Evolutionary conservation across 179 eudicot species (phyloP).

Genomic region (Beta corolliflora): DNA sequence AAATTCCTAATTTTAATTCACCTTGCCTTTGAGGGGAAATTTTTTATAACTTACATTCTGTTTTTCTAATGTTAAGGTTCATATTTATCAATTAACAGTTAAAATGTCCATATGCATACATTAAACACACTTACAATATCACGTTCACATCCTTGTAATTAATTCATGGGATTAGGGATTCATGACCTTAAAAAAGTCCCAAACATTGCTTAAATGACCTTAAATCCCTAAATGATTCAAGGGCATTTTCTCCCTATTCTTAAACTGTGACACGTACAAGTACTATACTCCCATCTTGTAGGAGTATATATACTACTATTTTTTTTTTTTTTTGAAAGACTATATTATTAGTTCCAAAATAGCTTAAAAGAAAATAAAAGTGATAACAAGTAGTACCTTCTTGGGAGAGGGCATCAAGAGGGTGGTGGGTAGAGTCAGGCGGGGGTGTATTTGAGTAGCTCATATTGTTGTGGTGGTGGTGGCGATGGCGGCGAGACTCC

Average conservation of each 20-base stretch:
- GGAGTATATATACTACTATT: background rate
- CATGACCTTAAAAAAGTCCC: conserved; percentile 6
- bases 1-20: too few species aligned
- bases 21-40: too few species aligned
- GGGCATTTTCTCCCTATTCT: background rate
- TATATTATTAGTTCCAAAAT: background rate
- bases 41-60: too few species aligned
- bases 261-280: background rate
- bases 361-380: background rate
- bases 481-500: conserved; percentile 57
- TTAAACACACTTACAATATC: too few species aligned
- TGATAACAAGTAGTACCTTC: conserved; percentile 50
- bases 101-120: too few species aligned
- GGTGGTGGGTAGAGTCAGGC: conserved; percentile 40
- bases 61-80: too few species aligned
- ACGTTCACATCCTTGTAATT: too few species aligned
- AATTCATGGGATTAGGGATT: conserved; percentile 25
- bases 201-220: background rate
- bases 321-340: too few species aligned
- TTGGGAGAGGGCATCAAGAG: conserved; percentile 85
- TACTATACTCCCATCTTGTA: background rate
- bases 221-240: too few species aligned
- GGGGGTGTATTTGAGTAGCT: conserved; percentile 38
- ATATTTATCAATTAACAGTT: too few species aligned
- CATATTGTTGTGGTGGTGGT: conserved; percentile 39